Conservation (phyloP, 2,329 filamentous ascomycete species). For the Apiospora kogelbergensis region DNA sequence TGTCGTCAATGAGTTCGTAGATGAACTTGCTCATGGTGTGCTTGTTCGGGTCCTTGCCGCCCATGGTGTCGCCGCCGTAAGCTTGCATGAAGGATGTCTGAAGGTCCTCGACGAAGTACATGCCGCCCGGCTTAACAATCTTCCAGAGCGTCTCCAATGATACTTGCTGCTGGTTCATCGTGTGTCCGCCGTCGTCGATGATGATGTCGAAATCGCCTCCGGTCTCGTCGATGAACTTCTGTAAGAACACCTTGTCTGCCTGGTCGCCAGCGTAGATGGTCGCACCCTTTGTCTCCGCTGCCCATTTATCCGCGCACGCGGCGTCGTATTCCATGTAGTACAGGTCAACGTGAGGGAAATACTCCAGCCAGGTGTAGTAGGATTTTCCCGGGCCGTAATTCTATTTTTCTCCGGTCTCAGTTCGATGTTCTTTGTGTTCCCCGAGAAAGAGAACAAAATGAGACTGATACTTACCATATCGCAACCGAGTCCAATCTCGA, state of each 20-base stretch:
- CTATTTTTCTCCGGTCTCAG: conserved; percentile 15
- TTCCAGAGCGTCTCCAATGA: conserved; percentile 36
- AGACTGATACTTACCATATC: conserved; percentile 29
- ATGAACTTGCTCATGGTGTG: conserved; percentile 29
- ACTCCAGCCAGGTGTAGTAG: conserved; percentile 42
- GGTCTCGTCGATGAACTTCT: conserved; percentile 31
- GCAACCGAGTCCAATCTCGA: conserved; percentile 43
- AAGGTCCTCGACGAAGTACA: conserved; percentile 37
- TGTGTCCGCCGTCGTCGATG: conserved; percentile 40
- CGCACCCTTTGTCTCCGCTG: conserved; percentile 31
- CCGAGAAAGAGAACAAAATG: background rate
- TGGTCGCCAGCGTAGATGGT: conserved; percentile 42
- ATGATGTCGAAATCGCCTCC: conserved; percentile 40
- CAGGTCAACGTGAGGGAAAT: conserved; percentile 37
- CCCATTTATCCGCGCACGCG: conserved; percentile 36
- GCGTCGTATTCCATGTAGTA: conserved; percentile 42
- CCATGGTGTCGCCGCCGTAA: conserved; percentile 26
- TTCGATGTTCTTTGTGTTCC: background rate
- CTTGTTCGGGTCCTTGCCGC: conserved; percentile 20
- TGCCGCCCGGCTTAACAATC: conserved; percentile 34
- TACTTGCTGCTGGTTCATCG: conserved; percentile 37
- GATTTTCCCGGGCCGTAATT: conserved; percentile 36
- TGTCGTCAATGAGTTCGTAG: conserved; percentile 27
- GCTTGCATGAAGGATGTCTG: conserved; percentile 27
- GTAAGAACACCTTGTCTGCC: conserved; percentile 35